Evolutionary conservation across 2,329 filamentous ascomycete genomes (phyloP).

Genomic region (Fusarium sp.): DNA sequence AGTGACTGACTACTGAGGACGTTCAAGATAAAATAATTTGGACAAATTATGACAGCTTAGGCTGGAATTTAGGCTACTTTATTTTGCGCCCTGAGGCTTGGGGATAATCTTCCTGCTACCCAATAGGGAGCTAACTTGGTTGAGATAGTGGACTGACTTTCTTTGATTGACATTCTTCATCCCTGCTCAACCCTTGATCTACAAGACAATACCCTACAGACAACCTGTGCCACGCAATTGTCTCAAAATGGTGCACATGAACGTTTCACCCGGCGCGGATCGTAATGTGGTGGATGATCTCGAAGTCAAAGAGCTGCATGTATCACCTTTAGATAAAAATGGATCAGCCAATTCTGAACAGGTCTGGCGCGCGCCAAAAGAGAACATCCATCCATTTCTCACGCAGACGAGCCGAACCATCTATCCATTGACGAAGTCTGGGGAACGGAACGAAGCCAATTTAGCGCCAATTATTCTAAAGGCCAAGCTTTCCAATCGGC

Average conservation of each 20-base stretch:
- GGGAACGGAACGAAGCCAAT: conserved; percentile 20
- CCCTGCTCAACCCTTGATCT: conserved; percentile 19
- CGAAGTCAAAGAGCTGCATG: neutral
- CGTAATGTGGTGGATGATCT: conserved; percentile 31
- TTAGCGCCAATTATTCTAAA: conserved; percentile 15
- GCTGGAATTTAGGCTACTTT: neutral
- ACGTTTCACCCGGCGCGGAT: conserved; percentile 38
- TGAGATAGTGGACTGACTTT: neutral
- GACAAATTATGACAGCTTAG: neutral
- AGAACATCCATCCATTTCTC: neutral
- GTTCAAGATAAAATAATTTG: neutral
- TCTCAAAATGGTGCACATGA: conserved; percentile 30
- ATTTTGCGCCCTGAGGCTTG: neutral
- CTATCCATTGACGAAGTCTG: conserved; percentile 16
- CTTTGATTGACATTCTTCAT: neutral
- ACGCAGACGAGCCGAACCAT: conserved; percentile 11
- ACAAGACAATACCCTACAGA: conserved; percentile 15
- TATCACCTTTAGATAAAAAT: conserved; percentile 15
- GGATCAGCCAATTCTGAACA: conserved; percentile 16
- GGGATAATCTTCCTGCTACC: neutral
- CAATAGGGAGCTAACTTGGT: neutral
- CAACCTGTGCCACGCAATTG: conserved; percentile 35
- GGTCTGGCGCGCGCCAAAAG: conserved; percentile 21
- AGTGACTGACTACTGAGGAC: neutral
- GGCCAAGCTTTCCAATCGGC: conserved; percentile 35